Base-by-base conservation (phyloP, 768 basidiomycete genomes). In the Suillus ampliporus region DNA sequence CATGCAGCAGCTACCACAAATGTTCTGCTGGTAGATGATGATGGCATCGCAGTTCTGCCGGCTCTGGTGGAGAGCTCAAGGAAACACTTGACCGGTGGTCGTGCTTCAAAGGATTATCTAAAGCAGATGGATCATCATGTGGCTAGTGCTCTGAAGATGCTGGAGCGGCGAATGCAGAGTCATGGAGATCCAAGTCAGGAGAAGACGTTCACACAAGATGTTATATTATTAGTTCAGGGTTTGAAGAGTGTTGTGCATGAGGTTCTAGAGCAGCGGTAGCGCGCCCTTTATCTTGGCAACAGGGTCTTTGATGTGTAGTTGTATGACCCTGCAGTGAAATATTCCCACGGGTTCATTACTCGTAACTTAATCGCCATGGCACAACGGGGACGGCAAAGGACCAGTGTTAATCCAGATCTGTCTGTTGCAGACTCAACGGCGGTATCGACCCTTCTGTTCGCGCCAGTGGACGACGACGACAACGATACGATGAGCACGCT, bases 401-500 rank as follows among this genome's bases (percentile, higher is more conserved):
- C 15, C 19, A 6, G 6, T 31, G 6, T 31, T 6, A 53, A 44
- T 19, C 48, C 34, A 56, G 41, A 58, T 51, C 50, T 56, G 51
- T 52, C 40, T 58, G 31, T 31, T 31, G 57, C 37, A 23, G 0
- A 54, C 35, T 54, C 61, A 28, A 58, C 38, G 46, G 21, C 58
- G 14, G 15, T 41, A 10, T 28, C 65, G 40, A 50, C 65, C 13
- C 40, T 60, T 40, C 62, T 62, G 34, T 61, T 57, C 21, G 64
- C 47, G 62, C 34, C 50, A 43, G 26, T 44, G 51, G 69, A n/a
- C 38, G 68, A 74, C 71, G 67, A 67, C 67, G 72, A 65, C 41
- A 10, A 40, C 28, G 71, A 70, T 38, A 61, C 68, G 28, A 71
- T 74, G 69, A 71, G 64, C 64, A 64, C 35, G 47, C n/a, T 57